Conservation (phyloP, 441 rosid species). For the Omphalea diandra region DNA sequence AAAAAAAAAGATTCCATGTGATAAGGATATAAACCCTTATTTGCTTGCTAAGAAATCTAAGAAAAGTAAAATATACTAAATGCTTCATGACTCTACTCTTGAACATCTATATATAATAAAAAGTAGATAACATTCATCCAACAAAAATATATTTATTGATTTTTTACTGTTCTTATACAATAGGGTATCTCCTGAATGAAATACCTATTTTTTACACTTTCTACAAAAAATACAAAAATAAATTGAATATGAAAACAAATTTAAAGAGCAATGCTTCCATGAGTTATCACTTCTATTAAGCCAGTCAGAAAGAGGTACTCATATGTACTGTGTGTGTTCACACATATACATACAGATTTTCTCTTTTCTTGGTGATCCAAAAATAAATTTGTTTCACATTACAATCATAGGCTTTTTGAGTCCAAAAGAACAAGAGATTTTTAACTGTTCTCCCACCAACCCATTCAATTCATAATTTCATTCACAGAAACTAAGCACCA, state of each 20-base stretch:
- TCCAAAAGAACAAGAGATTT: too few species aligned
- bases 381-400: too few species aligned
- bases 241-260: neutral
- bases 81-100: neutral
- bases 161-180: neutral
- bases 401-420: too few species aligned
- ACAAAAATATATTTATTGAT: neutral
- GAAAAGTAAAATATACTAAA: neutral
- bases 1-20: neutral
- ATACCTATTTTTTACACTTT: neutral
- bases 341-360: too few species aligned
- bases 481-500: neutral
- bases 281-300: neutral
- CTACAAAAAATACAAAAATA: neutral
- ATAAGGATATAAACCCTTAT: neutral
- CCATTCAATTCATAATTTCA: neutral
- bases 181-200: neutral
- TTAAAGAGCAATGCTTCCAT: neutral
- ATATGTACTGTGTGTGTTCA: too few species aligned
- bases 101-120: neutral
- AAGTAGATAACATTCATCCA: neutral
- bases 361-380: too few species aligned
- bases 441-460: neutral
- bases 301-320: neutral
- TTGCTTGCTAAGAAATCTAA: neutral